A percentile compares a stretch with the other conserved stretches of the same genome.
phyloP scores from a whole-genome alignment of 345 rosid species.

The Corymbia maculata region DNA sequence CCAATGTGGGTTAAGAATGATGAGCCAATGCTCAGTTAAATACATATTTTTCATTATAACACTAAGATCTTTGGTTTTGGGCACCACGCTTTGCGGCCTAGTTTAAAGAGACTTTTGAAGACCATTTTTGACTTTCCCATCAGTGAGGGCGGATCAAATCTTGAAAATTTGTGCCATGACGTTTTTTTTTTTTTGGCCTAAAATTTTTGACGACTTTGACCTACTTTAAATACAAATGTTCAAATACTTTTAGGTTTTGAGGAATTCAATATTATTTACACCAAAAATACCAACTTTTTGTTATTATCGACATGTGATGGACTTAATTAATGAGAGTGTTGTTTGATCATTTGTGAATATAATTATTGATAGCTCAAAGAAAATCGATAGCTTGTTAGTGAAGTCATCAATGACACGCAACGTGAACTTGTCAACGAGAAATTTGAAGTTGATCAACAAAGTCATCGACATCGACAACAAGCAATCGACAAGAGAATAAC shows the following conservation, averaged over 20 bases:
- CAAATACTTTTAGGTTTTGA: neutral
- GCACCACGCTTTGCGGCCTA: neutral
- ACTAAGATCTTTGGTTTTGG: neutral
- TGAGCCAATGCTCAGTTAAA: neutral
- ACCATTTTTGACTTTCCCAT: neutral
- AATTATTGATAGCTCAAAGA: no score
- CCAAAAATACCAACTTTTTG: no score
- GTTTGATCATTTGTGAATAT: neutral
- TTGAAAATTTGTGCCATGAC: neutral
- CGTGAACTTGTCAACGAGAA: neutral
- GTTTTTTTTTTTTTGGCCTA: neutral
- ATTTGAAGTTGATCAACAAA: no score
- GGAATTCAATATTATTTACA: neutral
- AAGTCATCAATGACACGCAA: neutral
- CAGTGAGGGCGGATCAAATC: neutral
- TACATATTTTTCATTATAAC: no score
- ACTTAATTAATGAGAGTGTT: neutral
- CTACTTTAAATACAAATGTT: neutral
- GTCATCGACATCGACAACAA: neutral
- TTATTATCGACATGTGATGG: neutral
- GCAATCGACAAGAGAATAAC: neutral
- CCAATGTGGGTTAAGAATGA: neutral
- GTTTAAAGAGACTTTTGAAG: neutral
- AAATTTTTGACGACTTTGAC: neutral
- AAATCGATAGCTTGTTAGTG: neutral